Evolutionary conservation across 2,329 filamentous ascomycete genomes (phyloP), one percentile per base, ranked within the genome.

Genomic region (Tolypocladium pustulatum): DNA sequence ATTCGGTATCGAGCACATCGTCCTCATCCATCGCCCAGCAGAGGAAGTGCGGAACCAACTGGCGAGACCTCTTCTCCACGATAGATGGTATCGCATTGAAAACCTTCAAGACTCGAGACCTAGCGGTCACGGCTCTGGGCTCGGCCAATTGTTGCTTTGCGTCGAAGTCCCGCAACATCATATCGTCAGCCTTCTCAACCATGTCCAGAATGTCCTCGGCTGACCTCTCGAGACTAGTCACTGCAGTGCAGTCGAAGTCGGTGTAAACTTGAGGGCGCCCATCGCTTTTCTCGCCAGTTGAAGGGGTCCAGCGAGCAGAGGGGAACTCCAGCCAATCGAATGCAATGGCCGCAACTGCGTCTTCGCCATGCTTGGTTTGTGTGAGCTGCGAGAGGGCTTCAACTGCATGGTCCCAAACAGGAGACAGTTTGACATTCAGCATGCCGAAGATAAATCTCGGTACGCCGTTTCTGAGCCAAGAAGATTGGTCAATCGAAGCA

Each of bases 371-470:
- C 63, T 88, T 86, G 27, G 80, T 81, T 64, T 89, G 81, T 25
- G 86, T 82, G 57, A 99, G 85, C 56, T 87, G 80, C 66, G 90
- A 88, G 67, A 99, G 75, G 0, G 89, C 85, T 58, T 85, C 82
- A 56, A 88, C 84, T 0, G 90, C 83, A 66, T 96, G 90, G 61
- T 96, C 90, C 90, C 93, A 97, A 7, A 95, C 78, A 40, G 91
- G 91, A 0, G 91, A 83, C 63, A 97, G 79, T 64, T 88, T 90
- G 55, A 96, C 85, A 0, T 92, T 94, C 60, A 97, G 80, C 72
- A 97, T 82, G 55, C 94, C 94, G 65, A 97, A 96, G 65, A 91
- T 86, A 67, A 92, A 97, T 0, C 84, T 81, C 0, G 92, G 89
- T 36, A 97, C 81, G 8, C 91, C 84, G 65, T 82, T 80, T 60